Conservation (phyloP, 345 rosid species). For the Euphorbia lathyris region DNA sequence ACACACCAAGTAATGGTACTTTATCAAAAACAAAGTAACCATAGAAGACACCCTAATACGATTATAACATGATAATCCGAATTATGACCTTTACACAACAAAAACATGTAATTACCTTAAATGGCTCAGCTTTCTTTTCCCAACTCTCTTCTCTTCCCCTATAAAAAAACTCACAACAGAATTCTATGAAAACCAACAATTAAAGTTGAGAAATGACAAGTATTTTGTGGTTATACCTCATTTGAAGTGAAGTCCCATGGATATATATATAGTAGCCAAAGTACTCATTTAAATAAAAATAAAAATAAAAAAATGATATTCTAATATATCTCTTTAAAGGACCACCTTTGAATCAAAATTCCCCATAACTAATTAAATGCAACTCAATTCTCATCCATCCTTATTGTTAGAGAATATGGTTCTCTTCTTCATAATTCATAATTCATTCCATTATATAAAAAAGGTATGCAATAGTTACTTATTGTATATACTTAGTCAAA, state of each 20-base stretch:
- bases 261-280: not conserved
- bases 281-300: not conserved
- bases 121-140: too few species aligned
- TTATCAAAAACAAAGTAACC: too few species aligned
- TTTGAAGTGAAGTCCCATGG: not conserved
- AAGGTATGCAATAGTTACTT: not conserved
- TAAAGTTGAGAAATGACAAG: not conserved
- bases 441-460: slow-evolving; percentile 12
- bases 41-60: too few species aligned
- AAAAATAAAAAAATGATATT: not conserved
- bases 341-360: slow-evolving; percentile 14
- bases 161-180: not conserved
- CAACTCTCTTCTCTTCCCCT: not conserved
- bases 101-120: too few species aligned
- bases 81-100: too few species aligned
- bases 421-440: slow-evolving; percentile 27
- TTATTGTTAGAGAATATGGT: slow-evolving; percentile 37
- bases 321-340: slow-evolving; percentile 11
- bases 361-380: not conserved
- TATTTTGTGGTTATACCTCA: not conserved
- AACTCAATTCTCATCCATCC: slow-evolving; percentile 26
- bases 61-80: too few species aligned
- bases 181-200: not conserved
- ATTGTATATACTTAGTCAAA: slow-evolving; percentile 15
- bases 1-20: too few species aligned